Percentiles rank a stretch among this genome's conserved stretches.
These are phyloP conservation scores for Heterobasidion parviporum DNA, from an alignment of 1,284 basidiomycete species.

Conservation along the genomic window DNA sequence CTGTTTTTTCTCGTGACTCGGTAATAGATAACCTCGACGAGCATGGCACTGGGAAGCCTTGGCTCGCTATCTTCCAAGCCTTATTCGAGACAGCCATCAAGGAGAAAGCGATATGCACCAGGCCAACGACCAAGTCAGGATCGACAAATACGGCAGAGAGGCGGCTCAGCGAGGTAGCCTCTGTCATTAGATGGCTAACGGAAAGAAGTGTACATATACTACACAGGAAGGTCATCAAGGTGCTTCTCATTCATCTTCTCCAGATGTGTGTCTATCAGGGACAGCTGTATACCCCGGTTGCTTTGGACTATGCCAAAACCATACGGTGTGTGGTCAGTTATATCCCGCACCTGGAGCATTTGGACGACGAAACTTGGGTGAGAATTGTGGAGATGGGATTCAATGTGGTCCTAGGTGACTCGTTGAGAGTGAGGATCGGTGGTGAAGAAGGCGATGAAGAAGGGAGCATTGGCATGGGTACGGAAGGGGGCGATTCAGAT, in stretches of 20 bases:
- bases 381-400: constrained; percentile 65
- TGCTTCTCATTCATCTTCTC: constrained; percentile 60
- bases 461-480: constrained; percentile 17
- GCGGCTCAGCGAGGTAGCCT: constrained; percentile 56
- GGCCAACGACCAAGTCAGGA: constrained; percentile 34
- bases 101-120: constrained; percentile 50
- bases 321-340: constrained; percentile 58
- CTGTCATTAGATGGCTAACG: constrained; percentile 63
- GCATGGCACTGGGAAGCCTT: constrained; percentile 39
- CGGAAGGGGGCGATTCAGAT: constrained; percentile 11
- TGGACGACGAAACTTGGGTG: constrained; percentile 64
- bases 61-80: constrained; percentile 68
- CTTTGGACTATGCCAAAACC: constrained; percentile 78
- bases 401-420: constrained; percentile 66
- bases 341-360: constrained; percentile 71
- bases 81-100: constrained; percentile 58
- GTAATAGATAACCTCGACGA: constrained; percentile 48
- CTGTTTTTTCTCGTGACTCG: constrained; percentile 48
- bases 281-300: constrained; percentile 55
- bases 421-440: constrained; percentile 34
- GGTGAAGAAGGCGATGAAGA: constrained; percentile 25
- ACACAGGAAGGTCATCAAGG: constrained; percentile 39
- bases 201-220: constrained; percentile 49
- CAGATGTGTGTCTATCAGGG: constrained; percentile 52
- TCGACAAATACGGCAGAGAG: constrained; percentile 35